These are phyloP conservation scores for Lachancea meyersii DNA, from an alignment of 805 yeast genomes.

Conservation along the genomic window DNA sequence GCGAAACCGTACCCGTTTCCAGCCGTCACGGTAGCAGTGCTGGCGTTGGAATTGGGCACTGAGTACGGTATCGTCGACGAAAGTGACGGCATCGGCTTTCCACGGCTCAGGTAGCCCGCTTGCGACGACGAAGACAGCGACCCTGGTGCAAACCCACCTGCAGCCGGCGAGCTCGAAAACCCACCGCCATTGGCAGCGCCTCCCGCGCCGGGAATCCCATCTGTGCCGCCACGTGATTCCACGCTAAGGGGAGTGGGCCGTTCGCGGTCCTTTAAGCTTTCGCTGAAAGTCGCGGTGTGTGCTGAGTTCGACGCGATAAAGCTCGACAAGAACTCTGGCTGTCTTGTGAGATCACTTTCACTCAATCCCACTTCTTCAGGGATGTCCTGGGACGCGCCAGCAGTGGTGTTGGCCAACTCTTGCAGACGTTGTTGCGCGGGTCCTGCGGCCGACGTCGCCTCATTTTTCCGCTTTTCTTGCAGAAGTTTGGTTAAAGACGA, in stretches of 20 bases:
- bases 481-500: constrained; percentile 32
- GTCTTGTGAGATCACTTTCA: constrained; percentile 1
- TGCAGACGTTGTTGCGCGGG: constrained; percentile 5
- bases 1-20: background rate
- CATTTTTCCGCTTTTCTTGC: constrained; percentile 30
- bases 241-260: constrained; percentile 22
- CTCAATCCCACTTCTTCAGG: background rate
- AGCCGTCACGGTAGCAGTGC: background rate
- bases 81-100: constrained; percentile 36
- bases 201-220: too few species aligned
- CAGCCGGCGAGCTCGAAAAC: too few species aligned
- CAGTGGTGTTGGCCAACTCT: background rate
- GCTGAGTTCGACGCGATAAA: constrained; percentile 33
- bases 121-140: background rate
- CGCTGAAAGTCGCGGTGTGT: constrained; percentile 31
- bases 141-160: background rate
- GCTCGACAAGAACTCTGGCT: constrained; percentile 21
- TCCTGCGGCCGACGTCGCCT: constrained; percentile 11
- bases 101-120: constrained; percentile 1
- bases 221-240: constrained; percentile 9
- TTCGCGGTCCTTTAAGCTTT: constrained; percentile 19
- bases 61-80: constrained; percentile 63
- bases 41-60: constrained; percentile 55
- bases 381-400: background rate
- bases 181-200: too few species aligned